Percentiles rank a stretch among this genome's conserved stretches.
These are phyloP conservation scores for Blastocystis sp. DNA, from an alignment of 352 stramenopile genomes.

Conservation along the genomic window DNA sequence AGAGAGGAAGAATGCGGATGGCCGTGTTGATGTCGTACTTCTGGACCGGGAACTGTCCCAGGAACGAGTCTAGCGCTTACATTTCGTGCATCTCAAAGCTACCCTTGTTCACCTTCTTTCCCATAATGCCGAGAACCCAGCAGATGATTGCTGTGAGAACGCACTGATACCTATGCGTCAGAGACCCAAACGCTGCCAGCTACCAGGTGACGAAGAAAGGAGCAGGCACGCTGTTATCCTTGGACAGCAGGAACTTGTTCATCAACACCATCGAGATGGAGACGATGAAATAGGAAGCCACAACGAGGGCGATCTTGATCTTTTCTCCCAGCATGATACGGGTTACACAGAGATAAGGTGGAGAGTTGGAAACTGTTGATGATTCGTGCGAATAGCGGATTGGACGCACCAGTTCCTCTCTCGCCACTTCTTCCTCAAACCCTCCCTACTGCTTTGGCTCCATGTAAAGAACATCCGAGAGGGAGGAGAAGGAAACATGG, in stretches of 20 bases:
- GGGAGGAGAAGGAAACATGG: too few relatives aligned
- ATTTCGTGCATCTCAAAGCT: neutral
- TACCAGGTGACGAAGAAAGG: constrained; percentile 83
- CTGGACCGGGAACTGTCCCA: constrained; percentile 77
- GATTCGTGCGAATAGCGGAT: neutral
- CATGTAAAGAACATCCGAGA: too few relatives aligned
- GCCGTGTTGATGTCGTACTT: constrained; percentile 74
- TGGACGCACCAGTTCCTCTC: neutral
- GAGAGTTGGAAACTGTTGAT: neutral
- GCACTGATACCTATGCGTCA: constrained; percentile 75
- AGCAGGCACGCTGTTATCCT: constrained; percentile 75
- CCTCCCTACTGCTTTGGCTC: too few relatives aligned
- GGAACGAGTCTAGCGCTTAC: constrained; percentile 73
- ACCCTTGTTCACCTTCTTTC: constrained; percentile 70
- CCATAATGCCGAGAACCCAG: constrained; percentile 75
- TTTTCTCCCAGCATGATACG: constrained; percentile 69
- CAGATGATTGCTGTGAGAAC: constrained; percentile 79
- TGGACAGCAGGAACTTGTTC: constrained; percentile 80
- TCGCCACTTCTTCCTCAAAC: too few relatives aligned
- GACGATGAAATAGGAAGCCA: constrained; percentile 79
- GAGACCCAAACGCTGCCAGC: neutral
- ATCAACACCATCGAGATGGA: constrained; percentile 82
- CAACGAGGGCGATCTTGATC: constrained; percentile 76
- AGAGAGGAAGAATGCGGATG: constrained; percentile 76
- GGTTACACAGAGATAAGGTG: neutral